These are phyloP conservation scores for Euptelea pleiosperma DNA, from an alignment of 164 flowering plant species.

Conservation along the genomic window DNA sequence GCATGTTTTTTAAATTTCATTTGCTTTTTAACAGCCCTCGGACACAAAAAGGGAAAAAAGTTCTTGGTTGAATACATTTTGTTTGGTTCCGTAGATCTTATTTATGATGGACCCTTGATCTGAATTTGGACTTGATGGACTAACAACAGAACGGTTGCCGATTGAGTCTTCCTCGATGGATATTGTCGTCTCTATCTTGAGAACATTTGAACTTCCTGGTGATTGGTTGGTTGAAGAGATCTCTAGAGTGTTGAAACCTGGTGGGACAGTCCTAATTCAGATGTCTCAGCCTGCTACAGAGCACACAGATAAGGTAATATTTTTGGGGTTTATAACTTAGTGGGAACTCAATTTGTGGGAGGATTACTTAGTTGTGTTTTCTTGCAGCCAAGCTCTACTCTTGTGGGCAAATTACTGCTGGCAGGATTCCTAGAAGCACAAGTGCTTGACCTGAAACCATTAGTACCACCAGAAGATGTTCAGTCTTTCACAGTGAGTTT, in stretches of 20 bases:
- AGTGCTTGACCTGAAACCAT: slow-evolving; percentile 30
- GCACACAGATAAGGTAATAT: slow-evolving; percentile 30
- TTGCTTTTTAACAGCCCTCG: neutral
- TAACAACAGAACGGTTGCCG: slow-evolving; percentile 50
- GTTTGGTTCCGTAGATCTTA: neutral
- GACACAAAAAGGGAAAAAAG: neutral
- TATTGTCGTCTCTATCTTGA: slow-evolving; percentile 33
- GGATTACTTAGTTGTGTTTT: slow-evolving; percentile 5
- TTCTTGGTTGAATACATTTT: neutral
- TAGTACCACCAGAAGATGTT: slow-evolving; percentile 21
- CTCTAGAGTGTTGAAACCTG: slow-evolving; percentile 66
- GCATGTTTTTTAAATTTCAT: neutral
- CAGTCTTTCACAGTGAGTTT: slow-evolving; percentile 47
- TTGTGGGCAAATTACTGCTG: slow-evolving; percentile 58
- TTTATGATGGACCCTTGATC: neutral
- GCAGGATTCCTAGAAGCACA: slow-evolving; percentile 68
- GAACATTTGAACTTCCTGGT: slow-evolving; percentile 38
- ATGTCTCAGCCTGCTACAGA: slow-evolving; percentile 23
- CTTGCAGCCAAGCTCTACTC: slow-evolving; percentile 45
- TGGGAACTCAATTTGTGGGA: neutral
- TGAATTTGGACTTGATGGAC: slow-evolving; percentile 3
- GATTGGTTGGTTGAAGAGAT: slow-evolving; percentile 49
- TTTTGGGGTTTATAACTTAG: neutral
- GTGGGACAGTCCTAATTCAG: slow-evolving; percentile 47
- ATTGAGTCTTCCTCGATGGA: slow-evolving; percentile 59